Conservation (phyloP, 306 rosid genomes). For the Vachellia pachyceras region DNA sequence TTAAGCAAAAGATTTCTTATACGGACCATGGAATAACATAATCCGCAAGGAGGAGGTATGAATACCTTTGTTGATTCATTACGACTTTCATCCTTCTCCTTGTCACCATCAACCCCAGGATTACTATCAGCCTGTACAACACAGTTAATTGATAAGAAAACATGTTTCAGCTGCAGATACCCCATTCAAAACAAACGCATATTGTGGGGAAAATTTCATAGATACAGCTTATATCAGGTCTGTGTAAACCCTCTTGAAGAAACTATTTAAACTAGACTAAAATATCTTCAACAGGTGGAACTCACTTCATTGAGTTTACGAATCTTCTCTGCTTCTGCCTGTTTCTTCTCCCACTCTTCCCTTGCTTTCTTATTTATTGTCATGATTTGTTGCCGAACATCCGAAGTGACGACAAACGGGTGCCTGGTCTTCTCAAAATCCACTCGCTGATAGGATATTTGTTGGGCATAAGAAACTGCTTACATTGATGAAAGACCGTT, state of each 20-base stretch:
- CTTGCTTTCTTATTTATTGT: conserved; percentile 71
- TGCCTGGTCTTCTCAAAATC: conserved; percentile 83
- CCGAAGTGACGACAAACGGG: conserved; percentile 67
- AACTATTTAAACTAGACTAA: background rate
- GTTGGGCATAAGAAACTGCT: conserved; percentile 33
- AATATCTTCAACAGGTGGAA: conserved; percentile 29
- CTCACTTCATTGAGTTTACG: conserved; percentile 73
- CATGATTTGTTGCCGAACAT: conserved; percentile 74
- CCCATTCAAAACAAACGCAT: background rate
- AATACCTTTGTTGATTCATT: conserved; percentile 71
- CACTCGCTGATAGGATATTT: conserved; percentile 64
- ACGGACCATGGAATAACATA: conserved; percentile 13
- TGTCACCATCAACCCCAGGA: conserved; percentile 73
- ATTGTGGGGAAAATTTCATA: conserved; percentile 28
- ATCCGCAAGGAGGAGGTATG: conserved; percentile 20
- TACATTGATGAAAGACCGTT: conserved; percentile 28
- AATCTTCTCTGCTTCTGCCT: conserved; percentile 74
- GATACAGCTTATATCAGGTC: conserved; percentile 22
- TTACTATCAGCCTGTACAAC: conserved; percentile 63
- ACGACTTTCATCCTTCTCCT: conserved; percentile 90
- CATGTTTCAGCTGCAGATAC: conserved; percentile 20
- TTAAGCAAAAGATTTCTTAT: conserved; percentile 26
- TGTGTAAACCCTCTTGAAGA: background rate
- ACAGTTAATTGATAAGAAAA: conserved; percentile 20
- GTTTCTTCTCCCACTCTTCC: conserved; percentile 90